phyloP scores from a whole-genome alignment of 805 yeast species.

The Candida anglica region DNA sequence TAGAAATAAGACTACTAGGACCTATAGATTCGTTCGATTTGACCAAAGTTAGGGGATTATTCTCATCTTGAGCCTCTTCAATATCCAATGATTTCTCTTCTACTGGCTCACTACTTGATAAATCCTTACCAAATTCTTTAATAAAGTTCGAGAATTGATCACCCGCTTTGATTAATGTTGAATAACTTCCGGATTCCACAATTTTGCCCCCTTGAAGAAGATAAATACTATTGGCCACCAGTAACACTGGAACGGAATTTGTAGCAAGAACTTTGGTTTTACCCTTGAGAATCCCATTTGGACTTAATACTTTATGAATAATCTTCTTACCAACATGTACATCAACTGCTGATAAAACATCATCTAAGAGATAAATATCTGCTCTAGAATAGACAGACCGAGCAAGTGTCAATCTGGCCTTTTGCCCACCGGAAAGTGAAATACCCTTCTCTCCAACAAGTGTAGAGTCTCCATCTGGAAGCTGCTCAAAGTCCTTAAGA shows the following conservation, averaged over 20 bases:
- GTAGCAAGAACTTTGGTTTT: conserved; percentile 37
- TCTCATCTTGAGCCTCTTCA: conserved; percentile 9
- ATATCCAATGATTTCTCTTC: conserved; percentile 9
- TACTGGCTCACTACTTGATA: conserved; percentile 26
- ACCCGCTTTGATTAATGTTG: conserved; percentile 38
- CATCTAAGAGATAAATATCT: conserved; percentile 35
- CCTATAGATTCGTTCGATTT: conserved; percentile 11
- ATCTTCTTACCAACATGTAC: conserved; percentile 37
- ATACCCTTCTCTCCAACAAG: conserved; percentile 41
- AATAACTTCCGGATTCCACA: conserved; percentile 44
- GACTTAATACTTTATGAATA: conserved; percentile 25
- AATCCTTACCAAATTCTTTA: conserved; percentile 25
- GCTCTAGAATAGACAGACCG: conserved; percentile 39
- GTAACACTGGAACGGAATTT: conserved; percentile 32
- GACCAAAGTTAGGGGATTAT: too few species aligned
- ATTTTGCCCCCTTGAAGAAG: conserved; percentile 25
- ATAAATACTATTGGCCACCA: conserved; percentile 28
- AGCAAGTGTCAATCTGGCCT: conserved; percentile 37
- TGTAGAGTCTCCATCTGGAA: conserved; percentile 39
- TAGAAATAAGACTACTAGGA: conserved; percentile 28
- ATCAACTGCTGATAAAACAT: conserved; percentile 40
- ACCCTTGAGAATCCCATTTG: conserved; percentile 25
- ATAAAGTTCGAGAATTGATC: conserved; percentile 35
- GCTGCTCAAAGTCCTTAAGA: conserved; percentile 24
- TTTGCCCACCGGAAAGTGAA: conserved; percentile 40